phyloP scores from a whole-genome alignment of 2,329 filamentous ascomycete genomes.

The Alternaria conjuncta region DNA sequence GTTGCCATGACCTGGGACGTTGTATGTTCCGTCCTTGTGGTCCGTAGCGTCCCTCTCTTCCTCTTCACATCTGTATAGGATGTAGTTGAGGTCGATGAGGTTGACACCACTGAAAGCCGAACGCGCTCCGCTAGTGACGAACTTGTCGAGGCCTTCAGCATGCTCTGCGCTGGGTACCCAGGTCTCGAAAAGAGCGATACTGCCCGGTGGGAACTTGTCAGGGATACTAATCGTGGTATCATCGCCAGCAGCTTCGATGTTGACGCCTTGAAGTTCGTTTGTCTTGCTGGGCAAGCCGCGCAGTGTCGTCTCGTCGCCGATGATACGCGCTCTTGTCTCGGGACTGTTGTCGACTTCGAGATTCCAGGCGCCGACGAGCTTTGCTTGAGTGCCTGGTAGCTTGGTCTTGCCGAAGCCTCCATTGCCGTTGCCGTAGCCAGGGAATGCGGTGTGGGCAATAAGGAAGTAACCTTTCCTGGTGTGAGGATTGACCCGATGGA shows the following conservation, averaged over 20 bases:
- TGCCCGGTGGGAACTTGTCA: conserved; percentile 87
- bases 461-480: conserved; percentile 94
- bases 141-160: conserved; percentile 81
- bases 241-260: conserved; percentile 72
- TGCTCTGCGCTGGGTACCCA: conserved; percentile 92
- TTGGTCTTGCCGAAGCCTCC: conserved; percentile 79
- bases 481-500: conserved; percentile 91
- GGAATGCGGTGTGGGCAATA: conserved; percentile 94
- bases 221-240: conserved; percentile 82
- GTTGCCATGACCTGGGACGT: conserved; percentile 81
- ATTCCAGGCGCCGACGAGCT: conserved; percentile 88
- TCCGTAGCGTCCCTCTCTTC: conserved; percentile 83
- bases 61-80: conserved; percentile 88
- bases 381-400: conserved; percentile 82
- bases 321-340: conserved; percentile 68
- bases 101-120: conserved; percentile 77
- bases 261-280: conserved; percentile 74
- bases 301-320: conserved; percentile 73
- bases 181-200: conserved; percentile 93
- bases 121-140: conserved; percentile 80
- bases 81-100: conserved; percentile 86
- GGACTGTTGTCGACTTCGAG: conserved; percentile 84
- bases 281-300: conserved; percentile 85
- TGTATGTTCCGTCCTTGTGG: conserved; percentile 85
- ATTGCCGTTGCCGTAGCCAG: conserved; percentile 85